Evolutionary conservation across 148 eudicot genomes (phyloP).

Genomic region (Linanthus parryae): DNA sequence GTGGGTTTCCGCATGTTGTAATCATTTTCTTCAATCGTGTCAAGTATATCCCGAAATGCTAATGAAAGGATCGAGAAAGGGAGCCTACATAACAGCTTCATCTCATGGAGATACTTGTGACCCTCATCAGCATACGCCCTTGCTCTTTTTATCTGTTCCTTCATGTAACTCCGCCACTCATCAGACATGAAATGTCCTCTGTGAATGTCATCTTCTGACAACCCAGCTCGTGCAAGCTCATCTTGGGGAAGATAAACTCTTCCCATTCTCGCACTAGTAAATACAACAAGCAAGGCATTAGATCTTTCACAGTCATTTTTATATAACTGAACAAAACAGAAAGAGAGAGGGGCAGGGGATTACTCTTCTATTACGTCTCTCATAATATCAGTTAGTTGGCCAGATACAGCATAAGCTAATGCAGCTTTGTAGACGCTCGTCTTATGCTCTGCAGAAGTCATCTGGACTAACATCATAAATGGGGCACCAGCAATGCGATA

Average conservation of each 20-base stretch:
- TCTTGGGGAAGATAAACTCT: slow-evolving; percentile 13
- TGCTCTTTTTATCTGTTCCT: not conserved
- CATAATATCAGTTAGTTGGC: no score
- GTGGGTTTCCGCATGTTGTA: slow-evolving; percentile 4
- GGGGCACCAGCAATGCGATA: no score
- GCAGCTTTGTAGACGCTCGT: no score
- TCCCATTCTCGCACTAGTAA: slow-evolving; percentile 4
- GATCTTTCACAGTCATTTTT: no score
- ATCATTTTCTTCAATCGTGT: slow-evolving; percentile 6
- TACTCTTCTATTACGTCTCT: no score
- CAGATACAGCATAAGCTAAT: no score
- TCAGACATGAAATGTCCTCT: not conserved
- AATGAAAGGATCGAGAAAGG: slow-evolving; percentile 5
- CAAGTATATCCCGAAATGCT: slow-evolving; percentile 2
- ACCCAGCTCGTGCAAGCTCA: slow-evolving; percentile 5
- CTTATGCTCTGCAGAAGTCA: no score
- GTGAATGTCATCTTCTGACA: slow-evolving; percentile 1
- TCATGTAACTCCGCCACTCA: slow-evolving; percentile 4
- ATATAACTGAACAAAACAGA: no score
- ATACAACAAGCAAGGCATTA: no score
- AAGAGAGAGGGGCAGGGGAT: no score
- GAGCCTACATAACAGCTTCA: slow-evolving; percentile 1
- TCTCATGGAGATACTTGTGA: slow-evolving; percentile 1
- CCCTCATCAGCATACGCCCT: not conserved
- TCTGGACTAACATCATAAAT: no score